Conservation (phyloP, 331 rosid genomes). For the Malus hybrid region DNA sequence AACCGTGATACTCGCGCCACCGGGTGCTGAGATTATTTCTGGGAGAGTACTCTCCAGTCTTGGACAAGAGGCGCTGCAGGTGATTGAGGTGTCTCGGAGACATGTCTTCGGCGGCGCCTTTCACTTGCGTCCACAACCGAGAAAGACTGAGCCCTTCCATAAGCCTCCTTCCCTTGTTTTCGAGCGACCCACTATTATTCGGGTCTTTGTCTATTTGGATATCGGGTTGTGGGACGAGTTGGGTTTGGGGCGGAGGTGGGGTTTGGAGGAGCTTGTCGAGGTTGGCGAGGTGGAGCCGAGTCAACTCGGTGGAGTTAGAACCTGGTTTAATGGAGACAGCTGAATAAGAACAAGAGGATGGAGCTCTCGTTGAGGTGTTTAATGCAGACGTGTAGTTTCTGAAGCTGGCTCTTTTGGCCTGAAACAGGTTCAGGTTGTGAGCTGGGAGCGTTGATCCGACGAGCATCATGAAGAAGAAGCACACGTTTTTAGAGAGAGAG, state of each 20-base stretch:
- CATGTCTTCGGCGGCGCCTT: conserved; percentile 61
- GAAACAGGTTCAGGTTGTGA: conserved; percentile 31
- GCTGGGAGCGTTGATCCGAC: conserved; percentile 40
- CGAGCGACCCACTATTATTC: conserved; percentile 12
- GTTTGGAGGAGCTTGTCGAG: conserved; percentile 63
- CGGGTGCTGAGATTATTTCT: conserved; percentile 47
- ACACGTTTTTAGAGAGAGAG: background rate
- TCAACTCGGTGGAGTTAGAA: conserved; percentile 14
- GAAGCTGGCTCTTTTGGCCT: conserved; percentile 39
- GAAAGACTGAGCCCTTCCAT: conserved; percentile 50
- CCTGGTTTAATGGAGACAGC: background rate
- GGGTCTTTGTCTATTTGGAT: conserved; percentile 1
- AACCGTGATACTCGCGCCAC: conserved; percentile 82
- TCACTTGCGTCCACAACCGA: conserved; percentile 56
- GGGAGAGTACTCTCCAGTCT: conserved; percentile 65
- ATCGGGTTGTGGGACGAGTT: conserved; percentile 5
- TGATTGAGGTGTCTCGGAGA: conserved; percentile 66
- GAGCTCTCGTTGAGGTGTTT: conserved; percentile 28
- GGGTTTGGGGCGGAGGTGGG: conserved; percentile 12
- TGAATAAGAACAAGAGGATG: conserved; percentile 18
- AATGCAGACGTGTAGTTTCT: conserved; percentile 37
- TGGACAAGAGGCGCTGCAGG: conserved; percentile 57
- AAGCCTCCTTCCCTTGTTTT: conserved; percentile 32
- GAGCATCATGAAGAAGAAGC: conserved; percentile 37
- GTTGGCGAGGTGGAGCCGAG: conserved; percentile 54